A percentile compares a stretch with the other conserved stretches of the same genome.
These are phyloP conservation scores for Casuarina cunninghamiana DNA, from an alignment of 306 rosid species.

Conservation along the genomic window DNA sequence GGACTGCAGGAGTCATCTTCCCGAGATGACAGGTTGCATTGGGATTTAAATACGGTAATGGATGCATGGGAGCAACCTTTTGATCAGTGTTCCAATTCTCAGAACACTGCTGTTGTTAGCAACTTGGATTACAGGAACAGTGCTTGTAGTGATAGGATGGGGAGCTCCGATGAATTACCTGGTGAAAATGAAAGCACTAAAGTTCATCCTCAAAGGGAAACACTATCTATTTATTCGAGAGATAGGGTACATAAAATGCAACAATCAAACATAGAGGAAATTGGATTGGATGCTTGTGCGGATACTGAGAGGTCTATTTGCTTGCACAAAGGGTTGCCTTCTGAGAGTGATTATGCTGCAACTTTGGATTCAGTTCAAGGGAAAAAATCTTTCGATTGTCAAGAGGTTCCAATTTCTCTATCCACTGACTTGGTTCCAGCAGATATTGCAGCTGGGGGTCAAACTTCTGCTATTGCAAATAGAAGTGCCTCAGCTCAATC, in stretches of 20 bases:
- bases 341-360: background rate
- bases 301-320: background rate
- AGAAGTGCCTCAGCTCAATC: background rate
- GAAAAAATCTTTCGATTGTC: background rate
- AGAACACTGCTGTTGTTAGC: background rate
- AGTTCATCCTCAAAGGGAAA: conserved; percentile 1
- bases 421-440: background rate
- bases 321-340: background rate
- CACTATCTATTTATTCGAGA: background rate
- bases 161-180: background rate
- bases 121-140: background rate
- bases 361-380: background rate
- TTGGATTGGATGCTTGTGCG: background rate
- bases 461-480: background rate
- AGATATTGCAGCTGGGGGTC: background rate
- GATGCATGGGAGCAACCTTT: conserved; percentile 3
- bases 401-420: background rate
- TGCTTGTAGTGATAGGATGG: background rate
- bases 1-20: conserved; percentile 7
- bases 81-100: background rate
- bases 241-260: background rate
- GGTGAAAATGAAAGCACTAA: background rate
- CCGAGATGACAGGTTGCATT: conserved; percentile 1
- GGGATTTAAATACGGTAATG: conserved; percentile 11
- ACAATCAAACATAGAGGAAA: background rate